Percentiles rank a stretch among this genome's conserved stretches.
phyloP scores from a whole-genome alignment of 805 yeast genomes.

The Saturnispora halmiae region DNA sequence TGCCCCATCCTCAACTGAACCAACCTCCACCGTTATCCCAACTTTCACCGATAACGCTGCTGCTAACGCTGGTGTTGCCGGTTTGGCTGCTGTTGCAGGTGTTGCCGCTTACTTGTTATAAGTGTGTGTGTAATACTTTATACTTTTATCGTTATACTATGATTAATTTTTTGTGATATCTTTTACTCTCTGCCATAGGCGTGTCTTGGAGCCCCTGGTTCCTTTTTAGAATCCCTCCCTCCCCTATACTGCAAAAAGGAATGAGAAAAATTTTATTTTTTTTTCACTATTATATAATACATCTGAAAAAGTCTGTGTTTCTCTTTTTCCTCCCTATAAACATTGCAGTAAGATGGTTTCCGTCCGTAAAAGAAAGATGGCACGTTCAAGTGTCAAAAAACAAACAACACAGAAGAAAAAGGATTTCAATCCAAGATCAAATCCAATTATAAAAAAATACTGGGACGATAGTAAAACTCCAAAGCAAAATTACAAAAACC shows the following conservation, averaged over 20 bases:
- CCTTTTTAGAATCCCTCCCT: too few relatives aligned
- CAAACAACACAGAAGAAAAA: slow-evolving; percentile 65
- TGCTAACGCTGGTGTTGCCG: slow-evolving; percentile 32
- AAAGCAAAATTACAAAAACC: slow-evolving; percentile 73
- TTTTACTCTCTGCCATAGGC: too few relatives aligned
- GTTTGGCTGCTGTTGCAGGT: slow-evolving; percentile 32
- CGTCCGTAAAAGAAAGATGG: slow-evolving; percentile 82
- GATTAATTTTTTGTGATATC: slow-evolving; percentile 5
- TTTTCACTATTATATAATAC: too few relatives aligned
- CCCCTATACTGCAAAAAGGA: too few relatives aligned
- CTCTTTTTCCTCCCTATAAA: too few relatives aligned
- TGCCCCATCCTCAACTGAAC: slow-evolving; percentile 15
- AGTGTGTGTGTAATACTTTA: slow-evolving; percentile 14
- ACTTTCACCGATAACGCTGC: slow-evolving; percentile 25
- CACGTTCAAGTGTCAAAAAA: slow-evolving; percentile 63
- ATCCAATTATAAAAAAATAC: slow-evolving; percentile 76
- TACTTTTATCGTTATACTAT: slow-evolving; percentile 2
- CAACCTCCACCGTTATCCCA: slow-evolving; percentile 16
- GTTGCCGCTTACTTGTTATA: slow-evolving; percentile 34
- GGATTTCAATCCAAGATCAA: slow-evolving; percentile 54
- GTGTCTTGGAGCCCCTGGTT: too few relatives aligned
- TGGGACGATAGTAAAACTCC: slow-evolving; percentile 84
- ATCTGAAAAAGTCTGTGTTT: too few relatives aligned
- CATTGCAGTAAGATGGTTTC: too few relatives aligned
- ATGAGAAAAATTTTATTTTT: not conserved